A percentile compares a stretch with the other conserved stretches of the same genome.
Conservation (phyloP, 202 grass and related monocot genomes). For the Tripidium arundinaceum region DNA sequence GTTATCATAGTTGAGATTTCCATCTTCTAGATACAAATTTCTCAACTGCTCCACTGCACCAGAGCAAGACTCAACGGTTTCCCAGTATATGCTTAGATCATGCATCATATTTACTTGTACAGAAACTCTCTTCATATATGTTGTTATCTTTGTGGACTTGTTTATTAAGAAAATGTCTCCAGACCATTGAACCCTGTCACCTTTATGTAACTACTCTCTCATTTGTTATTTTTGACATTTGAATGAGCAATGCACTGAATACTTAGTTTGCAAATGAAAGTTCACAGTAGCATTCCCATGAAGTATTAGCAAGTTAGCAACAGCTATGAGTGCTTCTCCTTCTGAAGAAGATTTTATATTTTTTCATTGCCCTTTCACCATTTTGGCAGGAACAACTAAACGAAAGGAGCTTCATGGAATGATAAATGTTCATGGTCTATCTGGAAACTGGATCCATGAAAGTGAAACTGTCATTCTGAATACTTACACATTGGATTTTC, state of each 20-base stretch:
- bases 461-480: constrained; percentile 52
- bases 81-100: constrained; percentile 68
- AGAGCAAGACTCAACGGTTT: constrained; percentile 55
- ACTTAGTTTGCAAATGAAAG: constrained; percentile 16
- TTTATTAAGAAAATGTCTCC: constrained; percentile 19
- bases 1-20: constrained; percentile 8
- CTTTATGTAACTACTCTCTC: neutral
- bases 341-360: neutral
- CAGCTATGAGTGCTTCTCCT: neutral
- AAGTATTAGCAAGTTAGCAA: constrained; percentile 11
- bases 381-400: constrained; percentile 77
- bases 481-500: constrained; percentile 69
- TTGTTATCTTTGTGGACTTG: neutral
- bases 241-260: neutral
- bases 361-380: constrained; percentile 15
- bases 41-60: constrained; percentile 60
- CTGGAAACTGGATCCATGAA: constrained; percentile 68
- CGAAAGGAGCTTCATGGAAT: constrained; percentile 85
- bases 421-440: constrained; percentile 42
- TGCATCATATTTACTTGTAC: constrained; percentile 3
- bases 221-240: constrained; percentile 20
- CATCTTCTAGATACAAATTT: constrained; percentile 50
- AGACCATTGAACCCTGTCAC: constrained; percentile 2
- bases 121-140: neutral
- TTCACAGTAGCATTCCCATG: neutral